These are phyloP conservation scores for Panaeolus cyanescens DNA, from an alignment of 768 basidiomycete genomes.

Conservation along the genomic window DNA sequence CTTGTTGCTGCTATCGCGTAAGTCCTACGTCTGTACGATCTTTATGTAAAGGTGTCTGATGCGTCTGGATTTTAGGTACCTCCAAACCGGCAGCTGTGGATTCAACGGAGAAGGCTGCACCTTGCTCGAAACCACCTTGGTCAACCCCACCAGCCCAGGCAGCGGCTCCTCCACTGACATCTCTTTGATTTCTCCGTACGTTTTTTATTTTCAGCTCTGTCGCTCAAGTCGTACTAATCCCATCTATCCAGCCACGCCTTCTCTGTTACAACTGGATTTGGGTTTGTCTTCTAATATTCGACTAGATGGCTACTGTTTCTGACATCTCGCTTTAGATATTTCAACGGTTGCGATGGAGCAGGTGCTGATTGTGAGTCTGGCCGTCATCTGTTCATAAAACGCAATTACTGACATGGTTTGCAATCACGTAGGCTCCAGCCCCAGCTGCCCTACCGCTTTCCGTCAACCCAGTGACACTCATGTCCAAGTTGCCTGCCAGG, in stretches of 20 bases:
- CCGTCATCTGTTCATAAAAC: background rate
- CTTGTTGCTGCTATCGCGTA: conserved; percentile 38
- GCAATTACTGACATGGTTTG: background rate
- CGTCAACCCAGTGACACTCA: conserved; percentile 30
- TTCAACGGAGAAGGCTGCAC: conserved; percentile 26
- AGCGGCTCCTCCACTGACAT: conserved; percentile 19
- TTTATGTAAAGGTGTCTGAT: background rate
- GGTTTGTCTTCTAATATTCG: conserved; percentile 20
- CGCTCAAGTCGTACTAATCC: background rate
- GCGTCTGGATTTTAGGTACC: conserved; percentile 19
- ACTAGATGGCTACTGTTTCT: background rate
- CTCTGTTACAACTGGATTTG: conserved; percentile 41
- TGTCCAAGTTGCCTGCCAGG: conserved; percentile 40
- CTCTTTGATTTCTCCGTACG: conserved; percentile 41
- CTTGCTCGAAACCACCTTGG: conserved; percentile 37
- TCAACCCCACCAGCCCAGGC: conserved; percentile 17
- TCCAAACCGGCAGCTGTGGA: conserved; percentile 36
- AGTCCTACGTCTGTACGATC: conserved; percentile 3
- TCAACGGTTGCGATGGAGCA: conserved; percentile 41
- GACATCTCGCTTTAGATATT: conserved; percentile 32
- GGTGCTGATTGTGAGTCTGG: conserved; percentile 42
- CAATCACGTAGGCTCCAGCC: conserved; percentile 28
- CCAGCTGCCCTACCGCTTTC: conserved; percentile 40
- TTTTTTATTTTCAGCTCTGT: background rate
- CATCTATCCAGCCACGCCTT: conserved; percentile 32